A percentile compares a stretch with the other conserved stretches of the same genome.
phyloP scores from a whole-genome alignment of 2,329 filamentous ascomycete species.

The Aureobasidium sp. region DNA sequence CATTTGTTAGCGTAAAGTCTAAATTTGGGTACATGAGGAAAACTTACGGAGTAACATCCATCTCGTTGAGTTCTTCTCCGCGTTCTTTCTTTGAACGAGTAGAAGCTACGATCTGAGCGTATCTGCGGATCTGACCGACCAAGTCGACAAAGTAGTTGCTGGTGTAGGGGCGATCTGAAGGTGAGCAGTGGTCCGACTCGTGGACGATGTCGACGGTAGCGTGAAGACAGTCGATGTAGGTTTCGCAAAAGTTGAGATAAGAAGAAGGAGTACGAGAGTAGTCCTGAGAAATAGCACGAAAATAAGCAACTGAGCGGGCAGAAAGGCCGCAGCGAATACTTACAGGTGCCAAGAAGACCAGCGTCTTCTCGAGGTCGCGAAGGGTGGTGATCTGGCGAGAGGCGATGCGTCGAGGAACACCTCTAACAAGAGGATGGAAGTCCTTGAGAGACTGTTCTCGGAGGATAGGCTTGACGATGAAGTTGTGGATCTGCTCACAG shows the following conservation, averaged over 20 bases:
- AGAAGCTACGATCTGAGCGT: constrained; percentile 75
- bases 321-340: constrained; percentile 48
- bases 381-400: constrained; percentile 83
- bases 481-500: constrained; percentile 68
- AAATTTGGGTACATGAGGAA: constrained; percentile 2
- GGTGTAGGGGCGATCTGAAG: constrained; percentile 82
- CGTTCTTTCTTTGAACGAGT: constrained; percentile 59
- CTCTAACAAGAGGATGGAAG: constrained; percentile 71
- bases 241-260: constrained; percentile 84
- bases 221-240: constrained; percentile 82
- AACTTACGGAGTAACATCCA: constrained; percentile 43
- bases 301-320: constrained; percentile 59
- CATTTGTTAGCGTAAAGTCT: constrained; percentile 3
- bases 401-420: constrained; percentile 70
- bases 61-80: constrained; percentile 43
- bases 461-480: constrained; percentile 70
- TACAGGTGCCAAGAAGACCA: constrained; percentile 88
- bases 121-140: constrained; percentile 71
- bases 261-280: constrained; percentile 58
- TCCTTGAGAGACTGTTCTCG: constrained; percentile 64
- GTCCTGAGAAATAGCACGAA: constrained; percentile 60
- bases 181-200: constrained; percentile 78
- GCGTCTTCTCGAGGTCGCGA: constrained; percentile 86
- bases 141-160: constrained; percentile 96
- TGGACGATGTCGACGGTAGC: constrained; percentile 77